These are phyloP conservation scores for Curvularia sp. DNA, from an alignment of 2,329 filamentous ascomycete species.

Conservation along the genomic window DNA sequence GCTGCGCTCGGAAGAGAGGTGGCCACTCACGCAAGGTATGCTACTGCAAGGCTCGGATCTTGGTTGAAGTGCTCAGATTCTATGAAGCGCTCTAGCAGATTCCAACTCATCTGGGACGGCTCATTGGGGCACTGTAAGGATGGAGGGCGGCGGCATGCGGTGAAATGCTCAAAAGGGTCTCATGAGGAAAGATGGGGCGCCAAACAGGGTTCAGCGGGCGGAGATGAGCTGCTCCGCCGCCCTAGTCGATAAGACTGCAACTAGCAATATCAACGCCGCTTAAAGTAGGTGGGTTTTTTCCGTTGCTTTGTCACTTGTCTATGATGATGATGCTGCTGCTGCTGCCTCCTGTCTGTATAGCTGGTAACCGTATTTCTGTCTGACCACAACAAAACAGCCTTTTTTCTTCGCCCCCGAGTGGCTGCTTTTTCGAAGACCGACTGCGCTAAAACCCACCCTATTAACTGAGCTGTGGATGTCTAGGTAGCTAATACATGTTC, in stretches of 20 bases:
- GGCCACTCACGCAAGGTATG: constrained; percentile 79
- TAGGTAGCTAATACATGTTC: neutral
- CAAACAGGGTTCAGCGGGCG: constrained; percentile 24
- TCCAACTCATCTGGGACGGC: constrained; percentile 68
- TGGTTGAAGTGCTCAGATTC: constrained; percentile 94
- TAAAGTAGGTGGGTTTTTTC: neutral
- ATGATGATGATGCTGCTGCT: neutral
- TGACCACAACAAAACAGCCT: neutral
- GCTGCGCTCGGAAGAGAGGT: constrained; percentile 13
- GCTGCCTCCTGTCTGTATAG: neutral
- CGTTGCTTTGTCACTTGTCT: neutral
- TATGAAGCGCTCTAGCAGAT: constrained; percentile 87
- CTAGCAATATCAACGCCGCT: constrained; percentile 7
- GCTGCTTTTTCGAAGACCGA: neutral
- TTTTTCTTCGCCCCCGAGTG: neutral
- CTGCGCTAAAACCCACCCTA: neutral
- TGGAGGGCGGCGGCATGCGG: constrained; percentile 22
- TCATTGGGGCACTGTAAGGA: constrained; percentile 46
- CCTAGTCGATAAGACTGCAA: constrained; percentile 9
- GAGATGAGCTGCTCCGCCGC: constrained; percentile 22
- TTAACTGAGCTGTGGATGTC: neutral
- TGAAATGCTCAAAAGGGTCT: constrained; percentile 32
- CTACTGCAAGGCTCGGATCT: constrained; percentile 86
- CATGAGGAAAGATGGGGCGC: constrained; percentile 26
- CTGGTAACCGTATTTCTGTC: neutral